Percentiles rank a stretch among this genome's conserved stretches.
phyloP scores from a whole-genome alignment of 345 rosid genomes.

The Salix arbutifolia region DNA sequence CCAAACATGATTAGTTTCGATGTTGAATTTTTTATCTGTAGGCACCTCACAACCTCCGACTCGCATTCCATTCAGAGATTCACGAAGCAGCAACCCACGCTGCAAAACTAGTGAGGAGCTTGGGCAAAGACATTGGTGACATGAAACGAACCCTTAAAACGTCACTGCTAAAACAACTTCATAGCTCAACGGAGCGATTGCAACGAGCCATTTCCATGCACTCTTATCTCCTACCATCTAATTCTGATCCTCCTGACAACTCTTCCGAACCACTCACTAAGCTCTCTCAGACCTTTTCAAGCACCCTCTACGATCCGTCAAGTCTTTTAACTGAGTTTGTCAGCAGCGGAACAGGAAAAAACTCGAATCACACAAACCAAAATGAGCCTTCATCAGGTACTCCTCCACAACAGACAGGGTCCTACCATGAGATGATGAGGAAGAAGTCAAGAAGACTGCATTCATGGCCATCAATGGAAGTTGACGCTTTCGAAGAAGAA shows the following conservation, averaged over 20 bases:
- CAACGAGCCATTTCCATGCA: slow-evolving; percentile 49
- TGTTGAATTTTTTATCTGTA: slow-evolving; percentile 18
- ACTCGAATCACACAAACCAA: background rate
- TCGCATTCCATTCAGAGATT: slow-evolving; percentile 46
- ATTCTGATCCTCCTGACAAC: slow-evolving; percentile 27
- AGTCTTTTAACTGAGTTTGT: slow-evolving; percentile 11
- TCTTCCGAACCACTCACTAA: slow-evolving; percentile 22
- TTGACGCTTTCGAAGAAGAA: slow-evolving; percentile 52
- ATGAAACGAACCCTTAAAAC: slow-evolving; percentile 41
- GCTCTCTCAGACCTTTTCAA: slow-evolving; percentile 19
- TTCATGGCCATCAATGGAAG: slow-evolving; percentile 62
- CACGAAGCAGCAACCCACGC: slow-evolving; percentile 45
- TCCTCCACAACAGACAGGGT: slow-evolving; percentile 21
- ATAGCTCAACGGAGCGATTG: slow-evolving; percentile 45
- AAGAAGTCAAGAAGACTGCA: slow-evolving; percentile 49
- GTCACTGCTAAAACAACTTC: slow-evolving; percentile 39
- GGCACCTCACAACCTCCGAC: slow-evolving; percentile 55
- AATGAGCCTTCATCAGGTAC: background rate
- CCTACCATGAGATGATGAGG: slow-evolving; percentile 56
- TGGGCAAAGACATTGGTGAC: slow-evolving; percentile 46
- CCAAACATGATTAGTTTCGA: background rate
- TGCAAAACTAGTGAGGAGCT: slow-evolving; percentile 47
- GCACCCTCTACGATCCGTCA: slow-evolving; percentile 7
- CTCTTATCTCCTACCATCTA: slow-evolving; percentile 41
- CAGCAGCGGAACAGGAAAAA: slow-evolving; percentile 7